Evolutionary conservation across 2,329 filamentous ascomycete species (phyloP).

Genomic region (Fusarium tjaetaba): DNA sequence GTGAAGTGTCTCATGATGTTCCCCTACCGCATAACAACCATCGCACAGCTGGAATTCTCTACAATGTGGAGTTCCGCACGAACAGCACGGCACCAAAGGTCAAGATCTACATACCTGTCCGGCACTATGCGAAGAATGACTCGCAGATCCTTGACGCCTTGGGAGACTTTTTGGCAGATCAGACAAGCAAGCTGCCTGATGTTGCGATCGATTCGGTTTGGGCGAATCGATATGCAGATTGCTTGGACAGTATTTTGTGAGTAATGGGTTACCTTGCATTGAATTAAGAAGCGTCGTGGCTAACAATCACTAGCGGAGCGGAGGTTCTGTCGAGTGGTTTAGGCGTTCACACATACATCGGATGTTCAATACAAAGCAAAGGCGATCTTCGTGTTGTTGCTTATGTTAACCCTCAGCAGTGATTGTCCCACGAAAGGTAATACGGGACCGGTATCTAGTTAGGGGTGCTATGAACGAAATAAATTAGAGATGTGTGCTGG

Average conservation of each 20-base stretch:
- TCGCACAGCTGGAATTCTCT: conserved; percentile 49
- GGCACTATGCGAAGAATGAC: conserved; percentile 45
- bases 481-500: too few relatives aligned
- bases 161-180: neutral
- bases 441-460: neutral
- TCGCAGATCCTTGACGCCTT: neutral
- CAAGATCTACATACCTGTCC: conserved; percentile 50
- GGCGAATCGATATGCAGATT: neutral
- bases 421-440: too few relatives aligned
- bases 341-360: conserved; percentile 6
- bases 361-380: neutral
- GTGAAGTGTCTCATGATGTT: conserved; percentile 5
- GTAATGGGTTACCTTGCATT: rapidly evolving
- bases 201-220: rapidly evolving
- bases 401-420: conserved; percentile 2
- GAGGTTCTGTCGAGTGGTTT: neutral
- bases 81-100: conserved; percentile 31
- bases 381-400: neutral
- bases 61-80: conserved; percentile 46
- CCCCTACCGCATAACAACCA: conserved; percentile 34
- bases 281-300: rapidly evolving
- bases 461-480: too few relatives aligned
- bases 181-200: neutral
- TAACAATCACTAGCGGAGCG: neutral
- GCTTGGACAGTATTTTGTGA: neutral